Conservation (phyloP, 345 rosid genomes). For the Mercurialis annua region DNA sequence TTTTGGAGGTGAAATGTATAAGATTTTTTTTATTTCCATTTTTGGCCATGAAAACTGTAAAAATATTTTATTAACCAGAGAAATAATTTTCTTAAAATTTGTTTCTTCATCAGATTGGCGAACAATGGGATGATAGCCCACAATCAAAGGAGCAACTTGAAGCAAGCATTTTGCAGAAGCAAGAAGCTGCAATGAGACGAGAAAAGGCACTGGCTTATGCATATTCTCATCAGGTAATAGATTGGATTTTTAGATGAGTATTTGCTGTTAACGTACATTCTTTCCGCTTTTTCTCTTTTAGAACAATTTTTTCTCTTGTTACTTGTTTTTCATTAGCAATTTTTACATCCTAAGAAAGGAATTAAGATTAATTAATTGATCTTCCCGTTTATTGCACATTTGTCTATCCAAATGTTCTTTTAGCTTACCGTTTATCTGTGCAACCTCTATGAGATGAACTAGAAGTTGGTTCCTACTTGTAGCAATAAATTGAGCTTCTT, state of each 20-base stretch:
- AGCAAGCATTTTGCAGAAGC: constrained; percentile 64
- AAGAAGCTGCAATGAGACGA: constrained; percentile 85
- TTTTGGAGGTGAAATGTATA: neutral
- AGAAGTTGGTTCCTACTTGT: no score
- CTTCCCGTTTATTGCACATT: constrained; percentile 1
- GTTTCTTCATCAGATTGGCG: constrained; percentile 54
- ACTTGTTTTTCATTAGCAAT: neutral
- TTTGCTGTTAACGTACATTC: neutral
- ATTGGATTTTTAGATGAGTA: neutral
- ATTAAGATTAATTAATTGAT: neutral
- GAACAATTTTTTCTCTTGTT: neutral
- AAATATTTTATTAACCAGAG: neutral
- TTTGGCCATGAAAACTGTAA: neutral
- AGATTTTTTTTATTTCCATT: neutral
- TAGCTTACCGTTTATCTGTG: no score
- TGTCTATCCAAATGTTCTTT: no score
- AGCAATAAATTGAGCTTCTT: neutral
- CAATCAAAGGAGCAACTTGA: constrained; percentile 89
- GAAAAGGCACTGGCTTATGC: constrained; percentile 91
- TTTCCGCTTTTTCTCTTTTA: neutral
- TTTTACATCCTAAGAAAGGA: neutral
- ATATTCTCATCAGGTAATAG: constrained; percentile 81
- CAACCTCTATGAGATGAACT: no score
- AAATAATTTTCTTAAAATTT: neutral
- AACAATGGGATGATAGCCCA: constrained; percentile 79